Evolutionary conservation across 2,329 filamentous ascomycete species (phyloP).

Genomic region (Aureobasidium lini): DNA sequence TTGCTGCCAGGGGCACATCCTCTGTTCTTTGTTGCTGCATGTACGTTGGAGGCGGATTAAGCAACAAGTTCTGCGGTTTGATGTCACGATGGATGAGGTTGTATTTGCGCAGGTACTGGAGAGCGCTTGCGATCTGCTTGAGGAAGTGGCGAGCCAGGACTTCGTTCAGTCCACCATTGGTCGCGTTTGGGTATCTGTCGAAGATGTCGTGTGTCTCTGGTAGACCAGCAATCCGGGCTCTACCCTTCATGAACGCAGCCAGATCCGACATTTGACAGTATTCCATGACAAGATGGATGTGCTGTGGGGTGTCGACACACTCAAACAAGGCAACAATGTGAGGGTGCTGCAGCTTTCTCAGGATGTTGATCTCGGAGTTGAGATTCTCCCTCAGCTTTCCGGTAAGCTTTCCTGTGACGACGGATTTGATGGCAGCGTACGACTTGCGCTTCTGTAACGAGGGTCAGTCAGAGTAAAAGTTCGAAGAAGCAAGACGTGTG

Average conservation of each 20-base stretch:
- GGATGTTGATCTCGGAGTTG: slow-evolving; percentile 88
- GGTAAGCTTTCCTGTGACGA: slow-evolving; percentile 82
- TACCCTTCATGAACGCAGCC: slow-evolving; percentile 92
- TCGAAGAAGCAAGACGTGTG: not conserved
- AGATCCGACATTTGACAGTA: slow-evolving; percentile 94
- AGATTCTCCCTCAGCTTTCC: slow-evolving; percentile 96
- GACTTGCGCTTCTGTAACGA: slow-evolving; percentile 58
- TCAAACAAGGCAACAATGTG: slow-evolving; percentile 96
- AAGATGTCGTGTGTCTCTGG: slow-evolving; percentile 84
- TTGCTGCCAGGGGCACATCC: slow-evolving; percentile 66
- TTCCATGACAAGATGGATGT: slow-evolving; percentile 98
- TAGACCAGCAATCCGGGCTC: slow-evolving; percentile 70
- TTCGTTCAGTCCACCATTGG: slow-evolving; percentile 82
- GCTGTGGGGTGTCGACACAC: slow-evolving; percentile 75
- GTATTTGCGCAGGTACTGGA: slow-evolving; percentile 76
- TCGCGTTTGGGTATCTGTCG: slow-evolving; percentile 79
- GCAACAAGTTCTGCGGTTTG: slow-evolving; percentile 90
- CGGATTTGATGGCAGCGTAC: slow-evolving; percentile 91
- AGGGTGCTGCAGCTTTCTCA: slow-evolving; percentile 87
- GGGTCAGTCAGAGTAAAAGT: not conserved
- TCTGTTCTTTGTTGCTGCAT: slow-evolving; percentile 57
- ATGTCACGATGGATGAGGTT: slow-evolving; percentile 95
- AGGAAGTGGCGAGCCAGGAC: slow-evolving; percentile 94
- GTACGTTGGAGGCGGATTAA: slow-evolving; percentile 70
- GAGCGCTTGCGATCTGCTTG: slow-evolving; percentile 86